Evolutionary conservation across 805 yeast species (phyloP), one percentile per base, ranked within the genome.

Genomic region (Pichia gijzeniarum): DNA sequence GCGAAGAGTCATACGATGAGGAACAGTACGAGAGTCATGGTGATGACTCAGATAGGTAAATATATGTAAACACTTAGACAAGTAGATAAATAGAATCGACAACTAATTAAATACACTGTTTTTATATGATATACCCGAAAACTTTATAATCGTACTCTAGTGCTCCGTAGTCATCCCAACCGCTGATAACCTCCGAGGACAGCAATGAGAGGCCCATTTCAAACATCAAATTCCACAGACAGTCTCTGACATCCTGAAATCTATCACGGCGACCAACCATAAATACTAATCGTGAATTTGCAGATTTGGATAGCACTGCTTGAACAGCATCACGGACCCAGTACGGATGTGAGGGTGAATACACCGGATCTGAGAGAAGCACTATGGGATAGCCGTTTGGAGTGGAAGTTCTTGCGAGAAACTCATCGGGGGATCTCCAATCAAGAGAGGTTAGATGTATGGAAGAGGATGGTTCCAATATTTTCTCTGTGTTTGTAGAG

Each of bases 91-190:
- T 33, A 25, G 8, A 25, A 54, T 7, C 10, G 6, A 25, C 54
- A 14, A 61, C 22, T 28, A 40, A 5, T 39, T 38, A 30, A 30
- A 30, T 30, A 30, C 7, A 30, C 6, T 10, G 7, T 9, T 13
- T 28, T 30, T 34, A 21, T 30, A 30, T 16, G 16, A 45, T 47
- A 58, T 61, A 56, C 18, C 44, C 48, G 35, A 51, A 62, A 44
- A 59, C 56, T 48, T 72, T 76, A 60, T 75, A 78, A 35, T 78
- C 61, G 56, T 80, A 90, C 21, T 69, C 59, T 44, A 80, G 80
- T 27, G 71, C 72, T 0, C 97, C 97, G 69, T 88, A 90, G 59
- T 90, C 97, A 58, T 91, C 99, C 45, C 64, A 67, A 0, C 96
- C 97, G 4, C 71, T 63, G 48, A 85, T 88, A 3, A 61, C 55